Base-by-base conservation (phyloP, 2,329 filamentous ascomycete genomes). In the Alternaria viburni region DNA sequence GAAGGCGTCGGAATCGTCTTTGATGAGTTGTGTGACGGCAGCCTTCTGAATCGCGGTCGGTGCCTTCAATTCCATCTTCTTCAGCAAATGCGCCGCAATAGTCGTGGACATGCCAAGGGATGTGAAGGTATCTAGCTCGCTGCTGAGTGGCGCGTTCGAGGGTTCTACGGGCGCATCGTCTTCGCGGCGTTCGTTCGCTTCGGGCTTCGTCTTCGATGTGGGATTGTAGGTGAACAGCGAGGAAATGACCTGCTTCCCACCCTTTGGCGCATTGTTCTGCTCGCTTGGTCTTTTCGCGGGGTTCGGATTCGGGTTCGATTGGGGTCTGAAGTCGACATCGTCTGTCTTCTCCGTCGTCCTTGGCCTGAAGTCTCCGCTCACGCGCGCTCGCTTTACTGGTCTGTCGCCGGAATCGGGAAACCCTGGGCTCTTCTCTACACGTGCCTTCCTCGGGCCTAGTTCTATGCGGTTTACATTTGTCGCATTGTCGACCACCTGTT, bases 1-100 rank as follows among this genome's bases (percentile, higher is more conserved):
- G 74, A 99, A 99, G 3, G 94, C 94, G 83, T 99, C 96, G 49
- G 88, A 90, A 71, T 97, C 91, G 57, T 91, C 90, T 45, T 89
- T 89, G 47, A 97, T 81, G 65, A 99, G 82, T 71, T 96, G 90
- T 45, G 91, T 86, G 43, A 99, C 90, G 1, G 95, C 91, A 65
- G 92, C 93, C 72, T 94, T 94, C 81, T 99, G 96, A 76, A 99
- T 97, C 0, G 93, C 93, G 0, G 96, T 99, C 6, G 96, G 96
- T 0, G 93, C 91, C 77, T 94, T 96, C 77, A 99, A 87, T 60
- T 91, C 87, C 80, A 99, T 89, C 81, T 97, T 98, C 47, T 89
- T 89, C 6, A 93, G 86, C 25, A 99, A 83, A 79, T 97, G 94
- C 55, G 90, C 87, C 11, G 96, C 93, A 23, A 99, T 84, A 10